A percentile compares a stretch with the other conserved stretches of the same genome.
These are phyloP conservation scores for Anaeromyces robustus DNA, from an alignment of 192 early-diverging fungal species.

Conservation along the genomic window DNA sequence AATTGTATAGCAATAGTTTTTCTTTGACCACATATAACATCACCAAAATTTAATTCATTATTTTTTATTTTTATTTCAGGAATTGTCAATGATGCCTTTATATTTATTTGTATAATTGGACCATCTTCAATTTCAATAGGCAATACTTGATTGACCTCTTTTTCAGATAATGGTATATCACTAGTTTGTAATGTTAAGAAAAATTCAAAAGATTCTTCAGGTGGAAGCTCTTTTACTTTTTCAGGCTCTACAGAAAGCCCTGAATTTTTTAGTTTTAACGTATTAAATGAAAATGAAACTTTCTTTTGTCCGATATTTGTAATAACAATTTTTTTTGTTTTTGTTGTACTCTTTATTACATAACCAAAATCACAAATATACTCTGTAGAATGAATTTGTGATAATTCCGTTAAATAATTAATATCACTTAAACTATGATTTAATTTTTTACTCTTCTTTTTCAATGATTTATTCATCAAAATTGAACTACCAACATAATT, in stretches of 20 bases:
- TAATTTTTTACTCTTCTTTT: slow-evolving; percentile 16
- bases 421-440: slow-evolving; percentile 12
- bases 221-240: slow-evolving; percentile 24
- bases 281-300: slow-evolving; percentile 22
- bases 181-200: slow-evolving; percentile 21
- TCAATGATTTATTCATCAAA: slow-evolving; percentile 17
- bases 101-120: slow-evolving; percentile 18
- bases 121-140: slow-evolving; percentile 28
- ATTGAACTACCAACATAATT: slow-evolving; percentile 28
- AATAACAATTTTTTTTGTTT: slow-evolving; percentile 18
- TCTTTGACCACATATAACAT: slow-evolving; percentile 26
- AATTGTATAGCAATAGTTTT: slow-evolving; percentile 24
- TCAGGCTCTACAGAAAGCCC: slow-evolving; percentile 38
- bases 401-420: slow-evolving; percentile 16
- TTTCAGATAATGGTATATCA: slow-evolving; percentile 9
- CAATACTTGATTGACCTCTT: slow-evolving; percentile 16
- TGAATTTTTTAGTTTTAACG: slow-evolving; percentile 12
- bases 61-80: slow-evolving; percentile 23
- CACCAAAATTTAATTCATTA: slow-evolving; percentile 29
- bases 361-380: slow-evolving; percentile 41
- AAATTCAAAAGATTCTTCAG: slow-evolving; percentile 22
- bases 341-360: slow-evolving; percentile 26
- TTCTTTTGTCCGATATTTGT: slow-evolving; percentile 19
- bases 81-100: slow-evolving; percentile 27
- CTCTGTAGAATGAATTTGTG: slow-evolving; percentile 18